Percentiles rank a stretch among this genome's conserved stretches.
Conservation (phyloP, 306 rosid genomes). For the Begonia masoniana region DNA sequence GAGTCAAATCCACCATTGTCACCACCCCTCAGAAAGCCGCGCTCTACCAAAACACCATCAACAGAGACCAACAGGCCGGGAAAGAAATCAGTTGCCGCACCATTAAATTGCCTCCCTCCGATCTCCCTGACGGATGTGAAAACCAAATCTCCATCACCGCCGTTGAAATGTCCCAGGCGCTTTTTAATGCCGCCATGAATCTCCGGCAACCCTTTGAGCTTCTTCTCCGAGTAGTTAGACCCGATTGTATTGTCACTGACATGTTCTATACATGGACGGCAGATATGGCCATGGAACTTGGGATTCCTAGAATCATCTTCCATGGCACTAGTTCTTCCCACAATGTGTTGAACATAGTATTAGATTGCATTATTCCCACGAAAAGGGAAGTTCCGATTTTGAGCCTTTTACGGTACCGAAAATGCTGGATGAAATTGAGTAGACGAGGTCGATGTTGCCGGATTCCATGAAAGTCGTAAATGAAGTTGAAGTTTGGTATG, state of each 20-base stretch:
- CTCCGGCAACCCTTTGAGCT: slow-evolving; percentile 33
- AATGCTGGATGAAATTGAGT: slow-evolving; percentile 30
- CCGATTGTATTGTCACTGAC: slow-evolving; percentile 43
- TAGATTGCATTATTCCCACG: slow-evolving; percentile 4
- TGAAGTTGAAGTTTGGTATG: too few species aligned
- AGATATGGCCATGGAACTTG: slow-evolving; percentile 16
- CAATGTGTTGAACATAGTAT: slow-evolving; percentile 24
- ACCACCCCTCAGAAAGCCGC: slow-evolving; percentile 23
- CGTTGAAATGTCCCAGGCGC: slow-evolving; percentile 29
- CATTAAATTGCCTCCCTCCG: slow-evolving; percentile 15
- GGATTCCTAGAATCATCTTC: slow-evolving; percentile 27
- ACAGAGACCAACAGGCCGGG: slow-evolving; percentile 27
- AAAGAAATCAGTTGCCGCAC: slow-evolving; percentile 20
- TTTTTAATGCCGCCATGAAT: slow-evolving; percentile 19
- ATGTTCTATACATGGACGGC: slow-evolving; percentile 39
- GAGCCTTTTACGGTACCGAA: slow-evolving; percentile 34
- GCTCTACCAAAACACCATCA: slow-evolving; percentile 26
- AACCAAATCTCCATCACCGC: slow-evolving; percentile 12
- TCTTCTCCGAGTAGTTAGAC: slow-evolving; percentile 19
- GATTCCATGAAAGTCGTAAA: slow-evolving; percentile 12
- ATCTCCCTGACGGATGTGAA: slow-evolving; percentile 19
- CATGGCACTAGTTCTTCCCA: slow-evolving; percentile 37
- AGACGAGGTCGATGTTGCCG: slow-evolving; percentile 41
- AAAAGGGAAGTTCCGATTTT: slow-evolving; percentile 22
- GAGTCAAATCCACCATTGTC: slow-evolving; percentile 37